Percentiles rank a stretch among this genome's conserved stretches.
Conservation (phyloP, 1,284 basidiomycete species). For the Coniophora puteana region DNA sequence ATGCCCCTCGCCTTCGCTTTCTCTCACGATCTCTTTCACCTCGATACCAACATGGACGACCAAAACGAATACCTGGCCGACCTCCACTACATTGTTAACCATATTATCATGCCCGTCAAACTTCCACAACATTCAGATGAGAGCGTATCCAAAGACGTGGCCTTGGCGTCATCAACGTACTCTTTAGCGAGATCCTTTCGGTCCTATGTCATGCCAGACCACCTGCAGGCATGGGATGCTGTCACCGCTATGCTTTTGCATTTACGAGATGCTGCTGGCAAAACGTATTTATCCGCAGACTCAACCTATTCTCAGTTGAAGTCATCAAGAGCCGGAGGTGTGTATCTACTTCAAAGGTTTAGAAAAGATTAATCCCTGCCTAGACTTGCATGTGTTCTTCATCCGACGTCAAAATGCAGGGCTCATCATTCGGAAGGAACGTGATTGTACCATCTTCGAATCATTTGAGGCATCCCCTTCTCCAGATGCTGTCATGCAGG, state of each 20-base stretch:
- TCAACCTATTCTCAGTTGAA: conserved; percentile 10
- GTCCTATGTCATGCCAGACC: not conserved
- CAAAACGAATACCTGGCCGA: not conserved
- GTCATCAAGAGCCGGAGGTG: conserved; percentile 15
- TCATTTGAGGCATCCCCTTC: conserved; percentile 29
- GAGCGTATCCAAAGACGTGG: conserved; percentile 8
- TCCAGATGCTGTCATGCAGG: conserved; percentile 19
- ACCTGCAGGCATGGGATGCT: conserved; percentile 10
- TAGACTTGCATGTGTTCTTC: conserved; percentile 21
- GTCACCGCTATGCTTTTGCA: conserved; percentile 18
- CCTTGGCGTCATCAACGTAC: conserved; percentile 8
- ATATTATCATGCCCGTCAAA: conserved; percentile 18
- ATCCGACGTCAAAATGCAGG: conserved; percentile 35
- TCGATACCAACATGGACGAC: too few relatives aligned
- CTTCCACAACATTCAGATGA: conserved; percentile 20
- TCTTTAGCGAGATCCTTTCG: conserved; percentile 6
- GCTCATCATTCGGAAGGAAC: conserved; percentile 27
- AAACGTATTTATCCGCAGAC: conserved; percentile 6
- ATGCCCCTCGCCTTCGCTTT: too few relatives aligned
- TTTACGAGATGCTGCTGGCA: conserved; percentile 10
- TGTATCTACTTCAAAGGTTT: not conserved
- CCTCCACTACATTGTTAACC: conserved; percentile 13
- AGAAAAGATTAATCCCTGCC: not conserved
- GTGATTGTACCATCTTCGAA: conserved; percentile 25
- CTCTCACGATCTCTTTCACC: too few relatives aligned